Percentiles rank a stretch among this genome's conserved stretches.
phyloP scores from a whole-genome alignment of 371 early-diverging fungal species.

The Actinomucor elegans region DNA sequence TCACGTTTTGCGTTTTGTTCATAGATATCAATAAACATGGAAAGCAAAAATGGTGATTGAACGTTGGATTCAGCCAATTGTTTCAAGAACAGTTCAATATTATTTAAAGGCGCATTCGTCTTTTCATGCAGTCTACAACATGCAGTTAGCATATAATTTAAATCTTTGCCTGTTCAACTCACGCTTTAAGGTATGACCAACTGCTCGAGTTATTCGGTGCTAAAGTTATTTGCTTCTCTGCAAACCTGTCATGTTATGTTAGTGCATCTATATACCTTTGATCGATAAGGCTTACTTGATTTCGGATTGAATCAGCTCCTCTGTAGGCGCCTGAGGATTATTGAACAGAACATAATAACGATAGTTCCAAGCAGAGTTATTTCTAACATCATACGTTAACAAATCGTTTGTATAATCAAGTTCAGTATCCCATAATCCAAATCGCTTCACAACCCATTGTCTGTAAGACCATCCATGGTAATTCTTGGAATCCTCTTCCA shows the following conservation, averaged over 20 bases:
- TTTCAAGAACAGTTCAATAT: constrained; percentile 48
- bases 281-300: constrained; percentile 54
- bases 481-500: constrained; percentile 92
- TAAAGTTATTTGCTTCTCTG: constrained; percentile 63
- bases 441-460: constrained; percentile 86
- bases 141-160: too few species aligned
- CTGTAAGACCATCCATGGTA: constrained; percentile 96
- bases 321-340: constrained; percentile 40
- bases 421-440: constrained; percentile 82
- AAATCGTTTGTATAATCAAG: constrained; percentile 67
- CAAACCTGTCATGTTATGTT: too few species aligned
- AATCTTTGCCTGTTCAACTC: too few species aligned
- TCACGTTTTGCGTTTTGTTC: constrained; percentile 52
- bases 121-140: constrained; percentile 50
- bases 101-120: constrained; percentile 31
- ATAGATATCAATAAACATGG: constrained; percentile 68
- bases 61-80: constrained; percentile 32
- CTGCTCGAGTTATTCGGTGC: constrained; percentile 91
- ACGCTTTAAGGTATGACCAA: constrained; percentile 85
- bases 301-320: constrained; percentile 56
- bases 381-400: constrained; percentile 82
- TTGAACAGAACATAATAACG: constrained; percentile 75
- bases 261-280: too few species aligned
- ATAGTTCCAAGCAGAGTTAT: constrained; percentile 98
- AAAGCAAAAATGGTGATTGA: constrained; percentile 63